Conservation (phyloP, 345 rosid genomes). For the Geranium brycei region DNA sequence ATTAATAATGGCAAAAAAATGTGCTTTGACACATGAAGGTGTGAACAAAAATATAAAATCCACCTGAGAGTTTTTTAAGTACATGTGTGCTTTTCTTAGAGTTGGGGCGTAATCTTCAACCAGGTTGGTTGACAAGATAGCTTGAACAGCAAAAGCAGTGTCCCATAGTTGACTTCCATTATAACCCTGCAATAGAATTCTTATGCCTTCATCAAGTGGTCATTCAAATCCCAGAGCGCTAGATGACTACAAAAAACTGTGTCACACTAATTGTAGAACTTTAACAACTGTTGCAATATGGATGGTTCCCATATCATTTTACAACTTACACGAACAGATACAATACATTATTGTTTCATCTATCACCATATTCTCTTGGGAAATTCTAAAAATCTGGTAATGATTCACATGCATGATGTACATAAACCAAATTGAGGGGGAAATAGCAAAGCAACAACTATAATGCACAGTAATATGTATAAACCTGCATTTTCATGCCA, state of each 20-base stretch:
- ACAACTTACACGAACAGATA: neutral
- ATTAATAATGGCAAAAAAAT: neutral
- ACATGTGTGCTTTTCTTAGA: conserved; percentile 57
- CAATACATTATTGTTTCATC: neutral
- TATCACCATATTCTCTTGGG: neutral
- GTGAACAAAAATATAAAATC: conserved; percentile 7
- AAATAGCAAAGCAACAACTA: neutral
- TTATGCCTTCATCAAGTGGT: conserved; percentile 10
- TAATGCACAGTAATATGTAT: conserved; percentile 6
- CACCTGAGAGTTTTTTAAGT: conserved; percentile 68
- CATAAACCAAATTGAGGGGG: neutral
- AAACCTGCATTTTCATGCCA: conserved; percentile 99
- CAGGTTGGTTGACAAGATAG: conserved; percentile 61
- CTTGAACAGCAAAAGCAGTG: conserved; percentile 75
- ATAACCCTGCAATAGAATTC: conserved; percentile 54
- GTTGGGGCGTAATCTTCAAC: conserved; percentile 54
- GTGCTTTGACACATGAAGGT: neutral
- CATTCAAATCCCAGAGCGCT: conserved; percentile 1
- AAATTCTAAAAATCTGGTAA: neutral
- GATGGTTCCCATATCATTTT: neutral
- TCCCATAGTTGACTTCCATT: conserved; percentile 99
- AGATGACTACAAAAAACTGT: neutral
- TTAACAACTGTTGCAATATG: neutral
- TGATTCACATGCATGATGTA: neutral
- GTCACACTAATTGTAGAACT: neutral